A percentile compares a stretch with the other conserved stretches of the same genome.
phyloP scores from a whole-genome alignment of 805 yeast genomes.

The Candida rishiriensis region DNA sequence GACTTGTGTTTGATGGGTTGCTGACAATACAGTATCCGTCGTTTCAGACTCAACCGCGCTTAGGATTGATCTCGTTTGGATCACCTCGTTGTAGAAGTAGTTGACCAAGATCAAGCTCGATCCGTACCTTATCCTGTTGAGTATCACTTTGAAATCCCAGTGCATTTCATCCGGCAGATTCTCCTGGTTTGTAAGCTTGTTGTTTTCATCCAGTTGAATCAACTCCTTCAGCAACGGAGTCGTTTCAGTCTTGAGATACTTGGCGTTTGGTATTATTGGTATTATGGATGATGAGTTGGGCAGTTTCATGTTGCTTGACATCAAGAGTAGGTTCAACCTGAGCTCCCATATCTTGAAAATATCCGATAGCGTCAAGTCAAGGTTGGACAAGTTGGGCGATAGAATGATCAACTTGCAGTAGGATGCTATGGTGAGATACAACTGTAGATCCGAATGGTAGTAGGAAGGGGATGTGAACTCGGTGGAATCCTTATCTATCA shows the following conservation, averaged over 20 bases:
- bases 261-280: slow-evolving; percentile 25
- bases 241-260: slow-evolving; percentile 25
- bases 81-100: slow-evolving; percentile 39
- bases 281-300: slow-evolving; percentile 12
- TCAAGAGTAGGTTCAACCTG: slow-evolving; percentile 21
- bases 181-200: slow-evolving; percentile 5
- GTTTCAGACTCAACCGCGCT: slow-evolving; percentile 17
- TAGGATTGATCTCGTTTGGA: slow-evolving; percentile 29
- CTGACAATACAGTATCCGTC: slow-evolving; percentile 45
- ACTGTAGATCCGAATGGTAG: slow-evolving; percentile 1
- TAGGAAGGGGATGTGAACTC: no score
- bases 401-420: slow-evolving; percentile 25
- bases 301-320: slow-evolving; percentile 11
- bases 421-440: slow-evolving; percentile 22
- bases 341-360: slow-evolving; percentile 42
- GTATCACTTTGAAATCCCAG: slow-evolving; percentile 25
- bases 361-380: slow-evolving; percentile 23
- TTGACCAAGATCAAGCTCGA: slow-evolving; percentile 39
- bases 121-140: slow-evolving; percentile 39
- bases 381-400: slow-evolving; percentile 16
- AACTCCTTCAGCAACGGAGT: slow-evolving; percentile 25
- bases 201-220: slow-evolving; percentile 12
- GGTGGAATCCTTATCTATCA: neutral
- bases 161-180: slow-evolving; percentile 16
- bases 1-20: slow-evolving; percentile 3